A percentile compares a stretch with the other conserved stretches of the same genome.
phyloP scores from a whole-genome alignment of 768 basidiomycete species.

The Hericium rajendrae region DNA sequence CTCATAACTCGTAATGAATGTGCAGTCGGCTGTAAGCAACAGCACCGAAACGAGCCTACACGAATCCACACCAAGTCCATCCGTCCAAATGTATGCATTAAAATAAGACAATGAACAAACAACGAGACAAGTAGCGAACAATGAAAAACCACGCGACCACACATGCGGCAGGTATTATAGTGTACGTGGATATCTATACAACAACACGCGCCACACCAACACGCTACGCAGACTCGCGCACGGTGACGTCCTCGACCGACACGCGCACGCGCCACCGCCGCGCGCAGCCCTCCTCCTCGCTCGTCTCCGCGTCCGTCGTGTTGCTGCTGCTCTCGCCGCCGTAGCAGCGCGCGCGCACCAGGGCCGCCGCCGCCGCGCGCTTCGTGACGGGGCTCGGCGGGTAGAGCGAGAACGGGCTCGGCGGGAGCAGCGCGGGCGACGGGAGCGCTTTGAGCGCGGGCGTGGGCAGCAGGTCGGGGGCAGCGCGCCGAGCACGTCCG shows the following conservation, averaged over 20 bases:
- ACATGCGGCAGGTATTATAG: background rate
- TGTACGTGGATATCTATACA: background rate
- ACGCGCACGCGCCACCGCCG: no score
- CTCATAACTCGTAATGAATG: no score
- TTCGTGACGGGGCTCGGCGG: background rate
- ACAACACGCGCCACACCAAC: background rate
- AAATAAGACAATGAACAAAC: no score
- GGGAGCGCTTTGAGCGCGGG: background rate
- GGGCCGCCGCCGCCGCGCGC: no score
- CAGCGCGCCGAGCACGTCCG: background rate
- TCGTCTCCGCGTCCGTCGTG: constrained; percentile 10
- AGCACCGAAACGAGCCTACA: no score
- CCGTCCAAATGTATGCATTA: no score
- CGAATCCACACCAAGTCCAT: no score
- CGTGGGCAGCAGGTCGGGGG: background rate
- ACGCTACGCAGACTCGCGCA: no score
- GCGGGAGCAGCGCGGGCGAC: constrained; percentile 1
- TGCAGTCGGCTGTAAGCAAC: no score
- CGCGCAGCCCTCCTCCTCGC: background rate
- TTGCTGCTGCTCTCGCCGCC: background rate
- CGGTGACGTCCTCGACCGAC: no score
- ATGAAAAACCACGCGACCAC: no score
- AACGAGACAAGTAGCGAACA: no score
- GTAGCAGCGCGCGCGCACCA: background rate
- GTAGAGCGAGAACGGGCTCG: constrained; percentile 1